Base-by-base conservation (phyloP, 2,329 filamentous ascomycete genomes). In the Xylariaceae sp. region DNA sequence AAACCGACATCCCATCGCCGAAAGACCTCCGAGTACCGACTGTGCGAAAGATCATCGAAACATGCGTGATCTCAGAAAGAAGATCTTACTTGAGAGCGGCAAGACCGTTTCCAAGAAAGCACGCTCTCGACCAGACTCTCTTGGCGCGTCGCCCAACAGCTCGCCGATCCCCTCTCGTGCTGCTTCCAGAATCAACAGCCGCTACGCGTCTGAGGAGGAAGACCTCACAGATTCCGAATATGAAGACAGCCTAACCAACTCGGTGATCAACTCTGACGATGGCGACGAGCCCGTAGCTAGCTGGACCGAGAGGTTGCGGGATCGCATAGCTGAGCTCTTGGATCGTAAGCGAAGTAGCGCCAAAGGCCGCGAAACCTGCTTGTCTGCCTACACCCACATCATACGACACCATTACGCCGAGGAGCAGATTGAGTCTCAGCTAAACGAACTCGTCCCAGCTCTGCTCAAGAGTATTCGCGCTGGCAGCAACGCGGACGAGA, bases 271-370 rank as follows among this genome's bases (percentile, higher is more conserved):
- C 57, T 87, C 86, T n/a, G 85, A 90, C 60, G 89, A 91, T 63
- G 87, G 87, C 31, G 78, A 88, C 28, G 80, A 82, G 7, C 77
- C 81, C 23, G 72, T 79, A 16, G 73, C 79, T 45, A 80, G 81
- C 23, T 90, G 89, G 83, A 82, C 86, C 41, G 76, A 83, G 14
- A 82, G 85, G 54, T 75, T 93, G 29, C 78, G 81, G 24, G 82
- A 87, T 60, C 84, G 87, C 56, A 86, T 96, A 61, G 81, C 88
- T 44, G 86, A 90, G 64, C 83, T 96, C 24, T 80, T 88, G 52
- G 80, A 84, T 60, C 87, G 90, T 67, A 96, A 96, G 79, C 86
- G 88, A 63, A 91, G 88, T 73, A 92, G 87, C 63, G 84, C 82
- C 21, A 84, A 90, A 61, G 85, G 86, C 19, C 85, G 92, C 49